These are phyloP conservation scores for Puccinellia tenuiflora DNA, from an alignment of 176 grass and related monocot species.

Conservation along the genomic window DNA sequence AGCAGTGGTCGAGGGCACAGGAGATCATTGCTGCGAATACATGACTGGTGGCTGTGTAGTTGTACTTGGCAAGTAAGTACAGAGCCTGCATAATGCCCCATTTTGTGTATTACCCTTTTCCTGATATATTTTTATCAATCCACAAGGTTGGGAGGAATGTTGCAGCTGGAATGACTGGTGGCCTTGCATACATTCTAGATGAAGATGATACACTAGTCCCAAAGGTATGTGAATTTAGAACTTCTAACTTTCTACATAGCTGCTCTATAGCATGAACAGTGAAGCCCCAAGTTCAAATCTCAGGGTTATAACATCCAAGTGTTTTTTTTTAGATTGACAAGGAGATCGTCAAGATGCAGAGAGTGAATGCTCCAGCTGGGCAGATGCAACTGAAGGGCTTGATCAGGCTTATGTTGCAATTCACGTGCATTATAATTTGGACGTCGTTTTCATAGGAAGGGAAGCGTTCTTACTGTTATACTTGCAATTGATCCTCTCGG, in stretches of 20 bases:
- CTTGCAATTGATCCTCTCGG: constrained; percentile 1
- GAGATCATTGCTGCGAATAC: constrained; percentile 99
- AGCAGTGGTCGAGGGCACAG: constrained; percentile 98
- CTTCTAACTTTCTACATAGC: constrained; percentile 5
- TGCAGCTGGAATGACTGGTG: constrained; percentile 99
- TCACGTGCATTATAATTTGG: background rate
- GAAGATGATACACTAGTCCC: constrained; percentile 85
- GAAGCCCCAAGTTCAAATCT: background rate
- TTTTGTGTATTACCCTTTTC: background rate
- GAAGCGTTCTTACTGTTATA: background rate
- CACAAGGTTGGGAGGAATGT: constrained; percentile 92
- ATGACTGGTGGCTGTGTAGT: constrained; percentile 99
- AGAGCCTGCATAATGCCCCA: background rate
- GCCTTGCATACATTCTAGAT: constrained; percentile 96
- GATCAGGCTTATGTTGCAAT: constrained; percentile 97
- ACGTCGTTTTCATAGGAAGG: constrained; percentile 30
- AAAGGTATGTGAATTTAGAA: constrained; percentile 55
- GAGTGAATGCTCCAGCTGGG: constrained; percentile 95
- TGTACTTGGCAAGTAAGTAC: constrained; percentile 95
- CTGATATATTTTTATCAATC: constrained; percentile 32
- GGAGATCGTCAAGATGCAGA: constrained; percentile 99
- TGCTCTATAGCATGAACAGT: background rate
- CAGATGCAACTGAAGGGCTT: constrained; percentile 99
- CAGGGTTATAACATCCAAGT: constrained; percentile 13
- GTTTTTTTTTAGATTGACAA: constrained; percentile 71